These are phyloP conservation scores for Tolypocladium inflatum DNA, from an alignment of 2,329 filamentous ascomycete genomes.

Conservation along the genomic window DNA sequence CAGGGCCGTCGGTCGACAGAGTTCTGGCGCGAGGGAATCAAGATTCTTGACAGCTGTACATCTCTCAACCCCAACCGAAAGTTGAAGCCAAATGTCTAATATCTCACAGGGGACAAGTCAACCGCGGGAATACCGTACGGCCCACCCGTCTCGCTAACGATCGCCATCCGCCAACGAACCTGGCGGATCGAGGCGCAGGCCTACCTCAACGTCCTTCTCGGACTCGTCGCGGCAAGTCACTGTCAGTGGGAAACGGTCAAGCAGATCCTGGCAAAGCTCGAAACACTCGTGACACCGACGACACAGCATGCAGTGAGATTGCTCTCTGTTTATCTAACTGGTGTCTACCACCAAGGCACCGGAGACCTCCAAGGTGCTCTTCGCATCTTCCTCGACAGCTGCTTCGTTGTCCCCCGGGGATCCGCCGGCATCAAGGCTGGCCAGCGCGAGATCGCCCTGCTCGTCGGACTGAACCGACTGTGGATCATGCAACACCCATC, in stretches of 20 bases:
- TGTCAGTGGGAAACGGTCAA: conserved; percentile 61
- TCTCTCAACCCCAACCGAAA: not conserved
- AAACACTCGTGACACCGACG: conserved; percentile 29
- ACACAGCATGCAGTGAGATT: conserved; percentile 32
- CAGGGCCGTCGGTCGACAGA: conserved; percentile 24
- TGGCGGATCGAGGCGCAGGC: conserved; percentile 59
- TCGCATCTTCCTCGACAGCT: conserved; percentile 51
- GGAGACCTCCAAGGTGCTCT: conserved; percentile 65
- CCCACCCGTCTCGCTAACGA: conserved; percentile 42
- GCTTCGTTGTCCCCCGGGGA: conserved; percentile 38
- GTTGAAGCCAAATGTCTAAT: no score
- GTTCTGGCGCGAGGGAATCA: conserved; percentile 32
- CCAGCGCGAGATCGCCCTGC: conserved; percentile 54
- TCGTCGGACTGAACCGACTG: conserved; percentile 58
- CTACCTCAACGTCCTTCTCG: conserved; percentile 62
- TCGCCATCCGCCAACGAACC: conserved; percentile 46
- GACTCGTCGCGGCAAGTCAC: conserved; percentile 59
- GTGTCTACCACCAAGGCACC: conserved; percentile 66
- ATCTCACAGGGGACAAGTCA: conserved; percentile 21
- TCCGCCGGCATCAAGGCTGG: conserved; percentile 35
- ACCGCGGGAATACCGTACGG: conserved; percentile 27
- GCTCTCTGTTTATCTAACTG: conserved; percentile 62
- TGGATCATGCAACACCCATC: conserved; percentile 60
- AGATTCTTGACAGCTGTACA: conserved; percentile 38
- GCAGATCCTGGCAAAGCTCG: conserved; percentile 44